These are phyloP conservation scores for Coemansia sp. DNA, from an alignment of 192 early-diverging fungal genomes.

Conservation along the genomic window DNA sequence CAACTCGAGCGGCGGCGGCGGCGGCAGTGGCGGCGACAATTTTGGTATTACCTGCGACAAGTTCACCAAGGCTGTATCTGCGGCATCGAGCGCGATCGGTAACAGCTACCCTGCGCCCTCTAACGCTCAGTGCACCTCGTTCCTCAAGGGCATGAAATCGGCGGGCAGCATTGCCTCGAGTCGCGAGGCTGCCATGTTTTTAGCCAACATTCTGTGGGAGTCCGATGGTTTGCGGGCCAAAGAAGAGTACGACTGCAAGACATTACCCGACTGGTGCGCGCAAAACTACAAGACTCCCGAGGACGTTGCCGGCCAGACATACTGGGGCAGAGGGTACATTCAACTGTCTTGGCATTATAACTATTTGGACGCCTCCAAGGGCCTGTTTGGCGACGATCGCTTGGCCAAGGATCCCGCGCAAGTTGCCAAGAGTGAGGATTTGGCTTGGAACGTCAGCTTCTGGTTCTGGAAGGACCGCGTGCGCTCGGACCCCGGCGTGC, in stretches of 20 bases:
- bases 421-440: slow-evolving; percentile 37
- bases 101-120: slow-evolving; percentile 38
- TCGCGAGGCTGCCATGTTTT: slow-evolving; percentile 58
- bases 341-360: slow-evolving; percentile 58
- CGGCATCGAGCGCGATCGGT: slow-evolving; percentile 36
- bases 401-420: slow-evolving; percentile 28
- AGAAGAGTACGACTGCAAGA: slow-evolving; percentile 47
- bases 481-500: slow-evolving; percentile 36
- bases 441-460: slow-evolving; percentile 47
- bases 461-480: slow-evolving; percentile 56
- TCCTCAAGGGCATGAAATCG: slow-evolving; percentile 38
- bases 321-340: slow-evolving; percentile 59
- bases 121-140: slow-evolving; percentile 38
- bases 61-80: slow-evolving; percentile 48
- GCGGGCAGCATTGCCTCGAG: slow-evolving; percentile 37
- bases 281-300: slow-evolving; percentile 48
- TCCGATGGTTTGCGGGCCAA: slow-evolving; percentile 54
- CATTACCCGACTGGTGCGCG: slow-evolving; percentile 41
- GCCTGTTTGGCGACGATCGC: slow-evolving; percentile 44
- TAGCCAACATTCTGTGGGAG: slow-evolving; percentile 56
- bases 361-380: slow-evolving; percentile 49
- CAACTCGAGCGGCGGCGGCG: background rate
- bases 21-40: slow-evolving; percentile 19
- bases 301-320: slow-evolving; percentile 35
- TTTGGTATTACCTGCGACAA: slow-evolving; percentile 47